These are phyloP conservation scores for Rhodotorula kratochvilovae DNA, from an alignment of 768 basidiomycete species.

Conservation along the genomic window DNA sequence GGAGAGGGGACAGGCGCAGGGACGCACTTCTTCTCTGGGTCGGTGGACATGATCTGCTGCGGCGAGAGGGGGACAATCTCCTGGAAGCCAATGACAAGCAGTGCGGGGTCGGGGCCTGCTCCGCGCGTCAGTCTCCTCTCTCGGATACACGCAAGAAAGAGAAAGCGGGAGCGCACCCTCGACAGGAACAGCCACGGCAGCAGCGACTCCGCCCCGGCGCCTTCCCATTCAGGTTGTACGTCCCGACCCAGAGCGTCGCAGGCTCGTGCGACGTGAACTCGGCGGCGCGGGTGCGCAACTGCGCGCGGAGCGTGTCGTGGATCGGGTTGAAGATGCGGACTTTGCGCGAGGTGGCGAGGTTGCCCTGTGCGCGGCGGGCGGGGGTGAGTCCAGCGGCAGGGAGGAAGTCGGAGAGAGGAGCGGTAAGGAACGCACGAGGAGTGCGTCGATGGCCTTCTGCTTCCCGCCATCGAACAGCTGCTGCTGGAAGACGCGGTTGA, in stretches of 20 bases:
- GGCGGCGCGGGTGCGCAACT: slow-evolving; percentile 61
- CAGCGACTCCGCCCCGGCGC: slow-evolving; percentile 71
- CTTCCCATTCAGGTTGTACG: slow-evolving; percentile 94
- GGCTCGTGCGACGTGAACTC: slow-evolving; percentile 78
- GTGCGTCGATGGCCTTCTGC: slow-evolving; percentile 90
- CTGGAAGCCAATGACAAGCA: slow-evolving; percentile 87
- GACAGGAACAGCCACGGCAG: slow-evolving; percentile 76
- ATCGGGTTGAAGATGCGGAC: slow-evolving; percentile 92
- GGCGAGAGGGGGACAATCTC: slow-evolving; percentile 98
- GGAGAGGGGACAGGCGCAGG: too few species aligned
- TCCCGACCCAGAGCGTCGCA: slow-evolving; percentile 77
- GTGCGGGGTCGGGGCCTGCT: slow-evolving; percentile 63
- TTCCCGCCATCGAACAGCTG: slow-evolving; percentile 96
- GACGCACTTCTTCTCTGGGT: slow-evolving; percentile 40
- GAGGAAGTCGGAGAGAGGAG: not conserved
- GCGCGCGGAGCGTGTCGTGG: slow-evolving; percentile 74
- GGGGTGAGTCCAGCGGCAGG: not conserved
- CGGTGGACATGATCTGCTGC: slow-evolving; percentile 65
- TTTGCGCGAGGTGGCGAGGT: slow-evolving; percentile 77
- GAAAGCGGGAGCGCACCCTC: slow-evolving; percentile 63
- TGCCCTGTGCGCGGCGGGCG: slow-evolving; percentile 61
- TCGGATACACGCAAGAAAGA: too few species aligned
- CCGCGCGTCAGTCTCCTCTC: not conserved
- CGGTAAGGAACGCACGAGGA: slow-evolving; percentile 60
- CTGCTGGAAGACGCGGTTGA: slow-evolving; percentile 83